Evolutionary conservation across 1,139 yeast genomes (phyloP).

Genomic region (Nakaseomyces nivariensis): DNA sequence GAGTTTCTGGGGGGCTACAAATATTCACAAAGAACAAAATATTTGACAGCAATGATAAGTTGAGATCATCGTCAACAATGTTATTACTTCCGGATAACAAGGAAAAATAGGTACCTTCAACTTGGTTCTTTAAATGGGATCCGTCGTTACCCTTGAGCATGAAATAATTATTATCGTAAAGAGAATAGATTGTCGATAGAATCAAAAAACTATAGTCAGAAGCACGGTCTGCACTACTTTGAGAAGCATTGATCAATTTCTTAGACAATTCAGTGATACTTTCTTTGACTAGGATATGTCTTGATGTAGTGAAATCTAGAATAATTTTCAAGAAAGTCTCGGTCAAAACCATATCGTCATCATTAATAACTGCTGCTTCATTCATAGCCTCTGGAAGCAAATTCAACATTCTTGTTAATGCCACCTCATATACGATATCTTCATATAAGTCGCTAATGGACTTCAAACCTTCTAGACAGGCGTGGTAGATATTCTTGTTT

Average conservation of each 20-base stretch:
- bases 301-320: slow-evolving; percentile 29
- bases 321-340: slow-evolving; percentile 39
- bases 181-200: slow-evolving; percentile 23
- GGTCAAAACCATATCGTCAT: slow-evolving; percentile 20
- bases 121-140: slow-evolving; percentile 11
- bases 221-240: slow-evolving; percentile 7
- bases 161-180: slow-evolving; percentile 20
- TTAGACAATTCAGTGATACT: slow-evolving; percentile 20
- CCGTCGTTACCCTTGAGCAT: slow-evolving; percentile 13
- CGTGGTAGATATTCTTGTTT: slow-evolving; percentile 34
- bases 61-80: slow-evolving; percentile 21
- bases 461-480: slow-evolving; percentile 45
- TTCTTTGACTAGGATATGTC: slow-evolving; percentile 24
- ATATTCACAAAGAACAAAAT: slow-evolving; percentile 19
- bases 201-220: slow-evolving; percentile 24
- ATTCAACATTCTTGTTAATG: slow-evolving; percentile 52
- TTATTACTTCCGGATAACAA: slow-evolving; percentile 9
- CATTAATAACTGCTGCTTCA: slow-evolving; percentile 16
- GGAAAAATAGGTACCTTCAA: slow-evolving; percentile 16
- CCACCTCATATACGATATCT: slow-evolving; percentile 43
- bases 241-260: slow-evolving; percentile 13
- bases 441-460: slow-evolving; percentile 35
- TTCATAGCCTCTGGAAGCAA: slow-evolving; percentile 37
- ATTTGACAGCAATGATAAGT: slow-evolving; percentile 20
- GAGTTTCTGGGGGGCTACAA: slow-evolving; percentile 10